Evolutionary conservation across 1,139 yeast genomes (phyloP), one percentile per base, ranked within the genome.

Genomic region (Nadsonia commutata): DNA sequence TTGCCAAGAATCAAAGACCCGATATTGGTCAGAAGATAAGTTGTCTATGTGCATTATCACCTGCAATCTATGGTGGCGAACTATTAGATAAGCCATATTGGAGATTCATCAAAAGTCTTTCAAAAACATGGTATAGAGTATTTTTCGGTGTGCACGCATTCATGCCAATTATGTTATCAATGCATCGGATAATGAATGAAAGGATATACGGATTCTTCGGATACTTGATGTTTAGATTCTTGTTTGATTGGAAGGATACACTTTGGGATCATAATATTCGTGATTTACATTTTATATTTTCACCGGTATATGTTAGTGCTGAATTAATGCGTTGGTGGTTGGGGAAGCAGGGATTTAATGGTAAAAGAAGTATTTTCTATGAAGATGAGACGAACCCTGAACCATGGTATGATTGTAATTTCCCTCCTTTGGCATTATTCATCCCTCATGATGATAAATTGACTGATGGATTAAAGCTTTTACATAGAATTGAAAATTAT

Each of bases 261-360:
- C 67, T 81, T 40, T 90, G 96, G 95, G 80, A 85, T 56, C 65
- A 64, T 20, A 66, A 71, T 23, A 65, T 83, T 31, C 69, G 88
- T 56, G 74, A 74, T 49, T 67, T 86, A 40, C 88, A 82, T 63
- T 83, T 88, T 52, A 62, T 85, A 11, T 86, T 83, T 59, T 81
- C 93, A n/a, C 95, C 95, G 0, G 81, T 82, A 3, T 81, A 74
- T 57, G 82, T 85, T 9, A 80, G 93, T 21, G 70, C 85, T 2
- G 76, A 78, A 52, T 67, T 84, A 49, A 85, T 90, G 94, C 70
- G 73, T 43, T 90, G 96, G 95, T 90, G 97, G 96, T 65, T 79
- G 11, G 71, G 75, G 8, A 72, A 72, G 36, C 71, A 66, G 48
- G 63, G 73, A 0, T 71, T 74, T 38, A 70, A 83, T 3, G 49